A percentile compares a stretch with the other conserved stretches of the same genome.
These are phyloP conservation scores for Mollisia scopiformis DNA, from an alignment of 2,329 filamentous ascomycete species.

Conservation along the genomic window DNA sequence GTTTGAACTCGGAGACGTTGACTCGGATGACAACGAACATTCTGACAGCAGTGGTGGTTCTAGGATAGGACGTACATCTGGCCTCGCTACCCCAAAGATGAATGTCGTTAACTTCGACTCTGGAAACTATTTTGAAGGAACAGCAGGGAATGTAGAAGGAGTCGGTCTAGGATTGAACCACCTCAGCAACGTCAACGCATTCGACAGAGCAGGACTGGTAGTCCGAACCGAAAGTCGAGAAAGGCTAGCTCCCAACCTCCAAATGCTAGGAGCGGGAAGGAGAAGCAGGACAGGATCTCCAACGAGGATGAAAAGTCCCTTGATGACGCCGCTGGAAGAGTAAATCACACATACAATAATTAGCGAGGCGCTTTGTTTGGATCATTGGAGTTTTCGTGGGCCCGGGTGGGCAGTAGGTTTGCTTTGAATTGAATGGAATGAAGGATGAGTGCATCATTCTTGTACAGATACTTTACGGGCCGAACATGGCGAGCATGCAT, in stretches of 20 bases:
- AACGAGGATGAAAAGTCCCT: slow-evolving; percentile 57
- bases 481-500: not conserved
- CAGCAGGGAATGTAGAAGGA: slow-evolving; percentile 11
- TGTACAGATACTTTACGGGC: not conserved
- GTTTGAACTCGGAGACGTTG: slow-evolving; percentile 75
- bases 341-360: slow-evolving; percentile 11
- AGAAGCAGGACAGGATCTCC: slow-evolving; percentile 48
- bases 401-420: not conserved
- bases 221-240: slow-evolving; percentile 87
- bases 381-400: slow-evolving; percentile 8
- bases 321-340: slow-evolving; percentile 54
- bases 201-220: slow-evolving; percentile 73
- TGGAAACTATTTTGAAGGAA: slow-evolving; percentile 31
- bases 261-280: slow-evolving; percentile 58
- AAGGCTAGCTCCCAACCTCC: slow-evolving; percentile 60
- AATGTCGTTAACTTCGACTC: slow-evolving; percentile 54
- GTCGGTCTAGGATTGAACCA: slow-evolving; percentile 31
- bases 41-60: slow-evolving; percentile 64
- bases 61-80: slow-evolving; percentile 62
- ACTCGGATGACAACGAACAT: slow-evolving; percentile 65
- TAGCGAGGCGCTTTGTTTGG: slow-evolving; percentile 23
- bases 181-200: slow-evolving; percentile 38
- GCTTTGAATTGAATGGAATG: not conserved
- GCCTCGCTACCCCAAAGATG: slow-evolving; percentile 68
- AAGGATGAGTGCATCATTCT: not conserved